Base-by-base conservation (phyloP, 2,329 filamentous ascomycete species). In the Peltaster fructicola region DNA sequence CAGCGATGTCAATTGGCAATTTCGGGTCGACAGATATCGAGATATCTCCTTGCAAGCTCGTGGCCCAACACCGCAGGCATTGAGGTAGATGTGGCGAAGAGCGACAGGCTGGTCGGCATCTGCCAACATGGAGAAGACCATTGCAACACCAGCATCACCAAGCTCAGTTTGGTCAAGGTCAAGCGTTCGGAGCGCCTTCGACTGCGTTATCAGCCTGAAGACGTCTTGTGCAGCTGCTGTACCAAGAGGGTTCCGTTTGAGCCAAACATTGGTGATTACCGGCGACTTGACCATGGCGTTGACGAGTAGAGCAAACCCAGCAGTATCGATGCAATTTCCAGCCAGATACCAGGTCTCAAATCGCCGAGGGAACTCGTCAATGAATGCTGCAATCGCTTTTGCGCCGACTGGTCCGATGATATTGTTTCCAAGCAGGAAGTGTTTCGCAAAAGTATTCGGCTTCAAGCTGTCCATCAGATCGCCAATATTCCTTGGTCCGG, bases 341-440 rank as follows among this genome's bases (percentile, higher is more conserved):
- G 61, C 61, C 15, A 66, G 48, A 35, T 65, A 65, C 61, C 61
- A 66, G 15, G 61, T 65, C 26, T 63, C 52, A 39, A 65, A 63
- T 4, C 54, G 50, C 16, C 54, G 40, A 3, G 61, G 61, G 22
- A 51, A 45, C 11, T 57, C 52, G 8, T 47, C 32, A 22, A 62
- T 44, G 38, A 64, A 66, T 6, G 45, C 38, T 15, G 56, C 50
- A 27, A 63, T 58, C 18, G 51, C 53, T 18, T 45, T 41, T 3
- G 57, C 60, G 8, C 61, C 62, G 15, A 50, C 44, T 0, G 56
- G 55, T 4, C 61, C 61, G 32, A 65, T 60, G 35, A 63, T 59
- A 27, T 65, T 66, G 40, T 66, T 65, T 6, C 61, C 61, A 17
- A 65, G 45, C 22, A 66, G 43, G 36, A 67, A 63, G 31, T 65